Conservation (phyloP, 345 rosid genomes). For the Eucalyptus marginata region DNA sequence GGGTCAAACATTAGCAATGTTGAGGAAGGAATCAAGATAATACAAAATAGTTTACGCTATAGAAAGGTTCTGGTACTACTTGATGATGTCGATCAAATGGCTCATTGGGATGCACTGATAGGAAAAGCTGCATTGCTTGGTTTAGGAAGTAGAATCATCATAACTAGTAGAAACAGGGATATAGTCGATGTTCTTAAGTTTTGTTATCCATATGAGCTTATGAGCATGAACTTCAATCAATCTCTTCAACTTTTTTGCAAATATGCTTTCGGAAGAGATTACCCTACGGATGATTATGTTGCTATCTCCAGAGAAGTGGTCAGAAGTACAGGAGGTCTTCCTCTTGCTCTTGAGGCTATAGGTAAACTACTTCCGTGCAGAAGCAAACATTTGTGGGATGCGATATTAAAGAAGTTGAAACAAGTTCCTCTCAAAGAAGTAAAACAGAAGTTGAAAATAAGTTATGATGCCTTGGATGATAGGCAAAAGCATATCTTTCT, state of each 20-base stretch:
- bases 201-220: not conserved
- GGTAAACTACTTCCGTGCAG: not conserved
- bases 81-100: not conserved
- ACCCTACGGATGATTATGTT: not conserved
- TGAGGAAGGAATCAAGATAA: not conserved
- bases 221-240: not conserved
- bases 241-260: not conserved
- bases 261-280: not conserved
- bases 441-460: not conserved
- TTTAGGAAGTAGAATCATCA: not conserved
- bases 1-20: not conserved
- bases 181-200: not conserved
- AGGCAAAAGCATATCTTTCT: not conserved
- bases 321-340: not conserved
- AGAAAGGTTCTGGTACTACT: not conserved
- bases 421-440: not conserved
- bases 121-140: not conserved
- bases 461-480: not conserved
- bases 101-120: not conserved
- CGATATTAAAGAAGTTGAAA: not conserved
- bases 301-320: not conserved
- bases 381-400: not conserved
- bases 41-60: rapidly evolving
- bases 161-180: not conserved
- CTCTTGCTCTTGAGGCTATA: not conserved